Evolutionary conservation across 805 yeast species (phyloP), one percentile per base, ranked within the genome.

Genomic region (Myxozyma vanderwaltii): DNA sequence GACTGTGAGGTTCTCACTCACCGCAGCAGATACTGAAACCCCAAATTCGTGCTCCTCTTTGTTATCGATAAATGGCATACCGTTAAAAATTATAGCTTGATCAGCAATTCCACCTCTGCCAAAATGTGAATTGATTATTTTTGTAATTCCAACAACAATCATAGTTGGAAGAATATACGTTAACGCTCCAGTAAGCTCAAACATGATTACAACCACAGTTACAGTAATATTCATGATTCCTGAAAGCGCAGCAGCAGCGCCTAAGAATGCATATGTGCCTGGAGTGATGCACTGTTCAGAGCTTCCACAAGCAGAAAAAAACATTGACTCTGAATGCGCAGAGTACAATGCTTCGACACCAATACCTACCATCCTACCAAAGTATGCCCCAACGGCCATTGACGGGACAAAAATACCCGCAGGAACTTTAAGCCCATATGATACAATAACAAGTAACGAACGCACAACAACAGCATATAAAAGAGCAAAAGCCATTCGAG

Each of bases 371-470:
- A 91, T 85, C 54, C 97, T 79, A 1, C 98, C 98, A 76, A 92
- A 91, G 0, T 96, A 85, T 0, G 97, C 96, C 23, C 98, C 98
- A 2, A 91, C 89, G 0, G 97, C 96, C 95, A 91, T 88, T 1
- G 97, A 90, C 2, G 98, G 98, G 19, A 91, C 97, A 75, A 91
- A 91, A 6, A 91, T 91, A 23, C 98, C 98, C 4, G 96, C 96
- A 0, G 98, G 98, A 0, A 92, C 91, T 73, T 87, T 90, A 63
- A 91, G 85, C 1, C 97, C 97, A 71, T 95, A 94, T 0, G 98
- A 87, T 15, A 94, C 78, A 27, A 91, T 81, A 27, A 94, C 89
- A 51, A 94, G 78, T 0, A 79, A 63, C 76, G 86, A 82, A 56
- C 99, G 78, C 3, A 89, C 74, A 0, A 84, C 63, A 0, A 96